Base-by-base conservation (phyloP, 2,329 filamentous ascomycete species). In the Ceratocystis lukuohia region DNA sequence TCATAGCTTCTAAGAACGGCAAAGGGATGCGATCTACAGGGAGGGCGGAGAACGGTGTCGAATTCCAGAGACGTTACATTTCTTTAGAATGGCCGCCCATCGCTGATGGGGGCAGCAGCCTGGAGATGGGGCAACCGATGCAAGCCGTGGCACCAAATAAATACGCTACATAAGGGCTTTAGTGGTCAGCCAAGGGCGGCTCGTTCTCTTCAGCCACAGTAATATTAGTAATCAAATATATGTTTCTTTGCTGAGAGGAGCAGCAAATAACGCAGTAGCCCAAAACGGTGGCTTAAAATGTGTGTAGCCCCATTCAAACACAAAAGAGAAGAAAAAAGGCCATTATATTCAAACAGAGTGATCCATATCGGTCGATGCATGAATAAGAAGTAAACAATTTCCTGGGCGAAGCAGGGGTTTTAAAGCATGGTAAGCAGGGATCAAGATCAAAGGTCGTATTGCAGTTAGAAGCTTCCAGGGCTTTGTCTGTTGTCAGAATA, bases 371-470 rank as follows among this genome's bases (percentile, higher is more conserved):
- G 33, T 37, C 3, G 15, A 37, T 37, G 56, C 56, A 59, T 59
- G 15, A 59, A 53, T 28, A 3, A n/a, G 15, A 53, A 25, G 37
- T 41, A 41, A 41, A 41, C 25, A 25, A 15, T 25, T 53, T 22
- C 15, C 22, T 28, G 48, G 25, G 2, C 7, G 48, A 53, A 28
- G 20, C 48, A 53, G 48, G 48, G 48, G 28, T 25, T 41, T 41
- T 15, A 12, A 15, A 8, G 12, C 33, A n/a, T n/a, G 17, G 28
- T 33, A 30, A 59, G 28, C 25, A 37, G 12, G 28, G 56, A 59
- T 59, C 28, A 59, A 59, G 28, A 33, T 59, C 20, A 15, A 59
- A 59, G 17, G 56, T 59, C 56, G 56, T 59, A 59, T 59, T 59
- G 56, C 56, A 53, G 56, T 17, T 20, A 25, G 12, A 25, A n/a